Percentiles rank a stretch among this genome's conserved stretches.
Evolutionary conservation across 179 eudicot species (phyloP).

Genomic region (Spergularia azorica): DNA sequence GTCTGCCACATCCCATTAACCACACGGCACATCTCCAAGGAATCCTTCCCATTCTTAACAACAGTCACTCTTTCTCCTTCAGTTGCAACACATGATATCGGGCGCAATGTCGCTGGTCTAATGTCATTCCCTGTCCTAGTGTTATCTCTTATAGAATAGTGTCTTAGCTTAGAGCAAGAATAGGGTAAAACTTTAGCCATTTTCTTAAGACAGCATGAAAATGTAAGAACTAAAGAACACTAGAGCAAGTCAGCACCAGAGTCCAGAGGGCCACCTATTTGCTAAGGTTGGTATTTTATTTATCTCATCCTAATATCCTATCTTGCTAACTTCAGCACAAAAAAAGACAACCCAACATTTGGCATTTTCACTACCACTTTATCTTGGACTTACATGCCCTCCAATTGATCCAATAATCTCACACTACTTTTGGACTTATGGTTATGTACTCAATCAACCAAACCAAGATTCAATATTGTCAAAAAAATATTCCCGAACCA

Average conservation of each 20-base stretch:
- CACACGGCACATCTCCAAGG: constrained; percentile 62
- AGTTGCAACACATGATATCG: constrained; percentile 40
- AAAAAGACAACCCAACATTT: constrained; percentile 22
- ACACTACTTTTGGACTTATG: constrained; percentile 8
- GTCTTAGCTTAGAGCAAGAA: constrained; percentile 34
- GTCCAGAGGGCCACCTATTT: background rate
- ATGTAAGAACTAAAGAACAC: background rate
- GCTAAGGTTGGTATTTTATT: constrained; percentile 12
- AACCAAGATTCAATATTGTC: no score
- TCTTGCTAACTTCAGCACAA: constrained; percentile 3
- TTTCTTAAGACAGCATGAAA: constrained; percentile 2
- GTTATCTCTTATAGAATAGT: constrained; percentile 31
- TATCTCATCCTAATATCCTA: constrained; percentile 22
- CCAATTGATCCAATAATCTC: constrained; percentile 15
- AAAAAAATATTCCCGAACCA: no score
- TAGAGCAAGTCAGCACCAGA: background rate
- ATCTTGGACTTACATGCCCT: constrained; percentile 21
- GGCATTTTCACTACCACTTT: background rate
- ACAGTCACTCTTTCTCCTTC: constrained; percentile 41
- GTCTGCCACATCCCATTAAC: constrained; percentile 86
- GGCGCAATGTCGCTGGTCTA: constrained; percentile 32
- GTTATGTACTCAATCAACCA: no score
- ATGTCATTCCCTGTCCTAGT: constrained; percentile 22
- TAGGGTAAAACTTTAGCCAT: constrained; percentile 51
- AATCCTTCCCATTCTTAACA: constrained; percentile 64